These are phyloP conservation scores for Penicillium flavigenum DNA, from an alignment of 495 filamentous ascomycete genomes.

Conservation along the genomic window DNA sequence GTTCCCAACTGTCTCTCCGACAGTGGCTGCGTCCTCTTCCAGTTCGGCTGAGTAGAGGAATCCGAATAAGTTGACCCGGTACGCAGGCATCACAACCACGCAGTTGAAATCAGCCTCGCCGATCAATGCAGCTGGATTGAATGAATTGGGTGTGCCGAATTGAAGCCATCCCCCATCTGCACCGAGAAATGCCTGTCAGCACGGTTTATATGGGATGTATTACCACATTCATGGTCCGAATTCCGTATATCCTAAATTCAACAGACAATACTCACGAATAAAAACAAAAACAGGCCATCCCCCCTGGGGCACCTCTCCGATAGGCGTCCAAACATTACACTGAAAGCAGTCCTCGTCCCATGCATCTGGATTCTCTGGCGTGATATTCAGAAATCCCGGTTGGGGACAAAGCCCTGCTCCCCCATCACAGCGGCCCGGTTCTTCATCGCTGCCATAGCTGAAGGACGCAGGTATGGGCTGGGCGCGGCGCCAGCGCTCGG, in stretches of 20 bases:
- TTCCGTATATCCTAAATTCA: neutral
- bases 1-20: slow-evolving; percentile 50
- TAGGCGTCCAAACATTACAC: slow-evolving; percentile 44
- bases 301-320: slow-evolving; percentile 32
- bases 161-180: slow-evolving; percentile 60
- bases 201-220: neutral
- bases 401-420: slow-evolving; percentile 41
- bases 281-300: slow-evolving; percentile 49
- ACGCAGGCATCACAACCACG: slow-evolving; percentile 65
- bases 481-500: slow-evolving; percentile 40
- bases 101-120: slow-evolving; percentile 49
- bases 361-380: slow-evolving; percentile 18
- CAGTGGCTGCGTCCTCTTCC: slow-evolving; percentile 52
- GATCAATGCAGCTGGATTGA: slow-evolving; percentile 50
- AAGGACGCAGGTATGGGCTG: slow-evolving; percentile 31
- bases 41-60: slow-evolving; percentile 59
- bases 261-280: slow-evolving; percentile 36
- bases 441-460: slow-evolving; percentile 36
- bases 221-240: neutral
- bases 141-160: slow-evolving; percentile 50
- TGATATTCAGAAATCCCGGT: slow-evolving; percentile 28
- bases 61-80: slow-evolving; percentile 65
- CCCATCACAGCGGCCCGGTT: slow-evolving; percentile 31
- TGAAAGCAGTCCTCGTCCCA: slow-evolving; percentile 48
- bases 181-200: neutral